Evolutionary conservation across 129 eudicot genomes (phyloP).

Genomic region (Flaveria sonorensis): DNA sequence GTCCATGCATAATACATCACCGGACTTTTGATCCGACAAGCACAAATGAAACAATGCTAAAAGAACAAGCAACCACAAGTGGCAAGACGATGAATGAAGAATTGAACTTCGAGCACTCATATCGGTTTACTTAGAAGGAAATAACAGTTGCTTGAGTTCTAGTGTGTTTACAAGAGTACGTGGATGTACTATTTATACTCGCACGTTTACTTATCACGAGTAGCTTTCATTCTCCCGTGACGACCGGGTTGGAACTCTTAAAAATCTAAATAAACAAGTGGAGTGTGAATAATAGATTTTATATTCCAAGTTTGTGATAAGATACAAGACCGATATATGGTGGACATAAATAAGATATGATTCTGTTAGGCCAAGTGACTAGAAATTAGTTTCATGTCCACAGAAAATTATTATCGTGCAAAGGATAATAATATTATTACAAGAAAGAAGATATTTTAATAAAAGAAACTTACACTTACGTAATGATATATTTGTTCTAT

Average conservation of each 20-base stretch:
- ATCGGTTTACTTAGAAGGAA: not conserved
- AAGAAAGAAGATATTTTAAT: no score
- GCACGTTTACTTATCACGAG: not conserved
- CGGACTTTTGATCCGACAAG: not conserved
- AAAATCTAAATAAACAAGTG: not conserved
- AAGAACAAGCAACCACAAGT: slow-evolving; percentile 2
- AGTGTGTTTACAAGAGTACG: not conserved
- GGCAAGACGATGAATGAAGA: not conserved
- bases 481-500: no score
- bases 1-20: slow-evolving; percentile 17
- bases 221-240: not conserved
- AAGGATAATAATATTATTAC: no score
- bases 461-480: no score
- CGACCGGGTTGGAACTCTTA: not conserved
- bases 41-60: not conserved
- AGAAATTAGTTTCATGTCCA: not conserved
- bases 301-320: no score
- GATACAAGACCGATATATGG: not conserved
- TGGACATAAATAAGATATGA: not conserved
- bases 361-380: no score
- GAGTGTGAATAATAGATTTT: no score
- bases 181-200: not conserved
- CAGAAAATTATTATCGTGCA: no score
- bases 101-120: slow-evolving; percentile 2
- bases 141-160: not conserved